phyloP scores from a whole-genome alignment of 192 early-diverging fungal species.

The Backusella tarrabulga region DNA sequence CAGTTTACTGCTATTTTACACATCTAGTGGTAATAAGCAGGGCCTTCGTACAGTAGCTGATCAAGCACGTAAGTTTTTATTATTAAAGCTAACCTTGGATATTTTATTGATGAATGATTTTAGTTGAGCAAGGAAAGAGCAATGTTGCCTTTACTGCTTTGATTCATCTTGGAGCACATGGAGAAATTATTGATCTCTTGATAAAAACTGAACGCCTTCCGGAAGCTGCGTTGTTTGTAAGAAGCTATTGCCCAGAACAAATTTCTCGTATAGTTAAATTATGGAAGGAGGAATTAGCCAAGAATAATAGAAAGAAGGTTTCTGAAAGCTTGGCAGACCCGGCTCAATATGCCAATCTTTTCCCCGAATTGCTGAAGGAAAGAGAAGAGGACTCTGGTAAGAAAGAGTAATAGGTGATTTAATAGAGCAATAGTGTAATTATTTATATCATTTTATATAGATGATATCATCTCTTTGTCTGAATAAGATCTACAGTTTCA shows the following conservation, averaged over 20 bases:
- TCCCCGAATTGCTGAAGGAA: slow-evolving; percentile 63
- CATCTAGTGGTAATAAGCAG: slow-evolving; percentile 74
- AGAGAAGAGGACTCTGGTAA: not conserved
- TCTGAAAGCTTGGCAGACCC: slow-evolving; percentile 92
- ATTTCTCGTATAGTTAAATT: slow-evolving; percentile 64
- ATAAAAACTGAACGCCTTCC: slow-evolving; percentile 83
- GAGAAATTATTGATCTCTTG: slow-evolving; percentile 85
- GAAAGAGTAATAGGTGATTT: not conserved
- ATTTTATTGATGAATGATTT: slow-evolving; percentile 1
- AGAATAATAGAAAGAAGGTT: slow-evolving; percentile 67
- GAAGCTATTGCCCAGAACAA: slow-evolving; percentile 81
- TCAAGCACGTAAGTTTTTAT: slow-evolving; percentile 45
- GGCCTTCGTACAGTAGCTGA: slow-evolving; percentile 78
- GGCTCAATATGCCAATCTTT: slow-evolving; percentile 79
- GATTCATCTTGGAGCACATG: slow-evolving; percentile 67
- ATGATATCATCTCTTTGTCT: not conserved
- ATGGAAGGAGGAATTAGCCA: slow-evolving; percentile 77
- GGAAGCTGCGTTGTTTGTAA: slow-evolving; percentile 93
- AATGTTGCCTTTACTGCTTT: slow-evolving; percentile 92
- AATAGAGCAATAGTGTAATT: not conserved
- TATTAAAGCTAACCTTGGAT: not conserved
- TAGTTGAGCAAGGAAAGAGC: slow-evolving; percentile 71
- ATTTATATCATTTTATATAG: not conserved
- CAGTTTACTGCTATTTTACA: slow-evolving; percentile 87
- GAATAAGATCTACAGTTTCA: not conserved